Base-by-base conservation (phyloP, 2,329 filamentous ascomycete species). In the Penicillium sp. region DNA sequence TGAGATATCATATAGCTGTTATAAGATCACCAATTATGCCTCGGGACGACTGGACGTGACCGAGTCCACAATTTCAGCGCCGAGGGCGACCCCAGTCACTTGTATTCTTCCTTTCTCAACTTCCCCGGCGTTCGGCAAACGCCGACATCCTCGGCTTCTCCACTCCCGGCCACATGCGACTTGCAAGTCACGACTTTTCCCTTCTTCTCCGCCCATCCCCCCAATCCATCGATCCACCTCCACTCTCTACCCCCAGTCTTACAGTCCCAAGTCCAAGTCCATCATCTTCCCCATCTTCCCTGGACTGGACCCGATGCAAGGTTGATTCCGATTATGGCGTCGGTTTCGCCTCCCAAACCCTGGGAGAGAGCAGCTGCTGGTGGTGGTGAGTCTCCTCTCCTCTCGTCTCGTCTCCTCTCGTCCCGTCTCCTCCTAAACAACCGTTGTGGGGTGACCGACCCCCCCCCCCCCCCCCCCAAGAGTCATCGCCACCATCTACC, bases 261-360 rank as follows among this genome's bases (percentile, higher is more conserved):
- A 6, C 28, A 28, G 28, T 28, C 51, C 40, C 62, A 44, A 59
- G 54, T 50, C 37, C 40, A 38, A 53, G 45, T 17, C 50, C 12
- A 51, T 38, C 44, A 53, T 17, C 44, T 30, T 30, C 40, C n/a
- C 40, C 55, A 63, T 53, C 24, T 55, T 60, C 68, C 10, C 30
- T 40, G 33, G 35, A 40, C 24, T 54, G 51, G 51, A 8, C 24
- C 71, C 67, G 59, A 78, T 77, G 75, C 70, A 61, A 72, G 62
- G 58, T 63, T 69, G 67, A 73, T 62, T 63, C 61, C 61, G 61
- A 69, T 70, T 67, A 87, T 88, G 85, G 84, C 85, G 72, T 81
- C 84, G 68, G 82, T 82, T 67, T 97, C 94, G 78, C 95, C 95
- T 75, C 95, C 95, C 59, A 99, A 99, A 81, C 95, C 95, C 51